These are phyloP conservation scores for Speleostelium caveatum DNA, from an alignment of 78 protist genomes.

Conservation along the genomic window DNA sequence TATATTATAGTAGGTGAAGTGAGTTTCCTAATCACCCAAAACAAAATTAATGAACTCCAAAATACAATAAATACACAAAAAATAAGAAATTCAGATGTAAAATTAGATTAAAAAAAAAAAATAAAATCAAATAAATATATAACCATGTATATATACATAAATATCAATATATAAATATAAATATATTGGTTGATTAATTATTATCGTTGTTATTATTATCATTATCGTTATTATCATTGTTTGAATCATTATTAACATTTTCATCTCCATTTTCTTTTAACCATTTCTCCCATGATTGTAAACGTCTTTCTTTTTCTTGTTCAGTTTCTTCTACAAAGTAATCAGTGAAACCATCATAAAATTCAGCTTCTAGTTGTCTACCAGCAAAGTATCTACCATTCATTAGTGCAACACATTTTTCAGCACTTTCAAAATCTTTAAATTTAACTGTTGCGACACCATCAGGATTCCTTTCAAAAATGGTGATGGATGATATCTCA, in stretches of 20 bases:
- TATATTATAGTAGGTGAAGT: background rate
- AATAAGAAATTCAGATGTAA: background rate
- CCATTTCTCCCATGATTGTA: constrained; percentile 65
- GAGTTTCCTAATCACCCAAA: background rate
- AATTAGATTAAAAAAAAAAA: no score
- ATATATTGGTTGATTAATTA: no score
- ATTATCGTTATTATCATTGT: background rate
- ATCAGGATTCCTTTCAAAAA: constrained; percentile 80
- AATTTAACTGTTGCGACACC: constrained; percentile 80
- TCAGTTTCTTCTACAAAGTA: constrained; percentile 81
- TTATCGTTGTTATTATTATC: background rate
- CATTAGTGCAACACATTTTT: constrained; percentile 77
- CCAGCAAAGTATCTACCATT: constrained; percentile 75
- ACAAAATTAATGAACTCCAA: background rate
- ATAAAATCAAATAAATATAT: no score
- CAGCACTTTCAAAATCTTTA: constrained; percentile 58
- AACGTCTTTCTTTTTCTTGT: constrained; percentile 58
- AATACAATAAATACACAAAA: background rate
- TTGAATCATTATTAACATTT: background rate
- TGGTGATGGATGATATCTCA: constrained; percentile 33
- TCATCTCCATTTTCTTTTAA: constrained; percentile 6
- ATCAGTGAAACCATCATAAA: constrained; percentile 81
- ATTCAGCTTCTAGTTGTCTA: constrained; percentile 45
- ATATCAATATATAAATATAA: no score
- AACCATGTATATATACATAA: no score